Conservation (phyloP, 2,329 filamentous ascomycete genomes). For the Diatrype stigma region DNA sequence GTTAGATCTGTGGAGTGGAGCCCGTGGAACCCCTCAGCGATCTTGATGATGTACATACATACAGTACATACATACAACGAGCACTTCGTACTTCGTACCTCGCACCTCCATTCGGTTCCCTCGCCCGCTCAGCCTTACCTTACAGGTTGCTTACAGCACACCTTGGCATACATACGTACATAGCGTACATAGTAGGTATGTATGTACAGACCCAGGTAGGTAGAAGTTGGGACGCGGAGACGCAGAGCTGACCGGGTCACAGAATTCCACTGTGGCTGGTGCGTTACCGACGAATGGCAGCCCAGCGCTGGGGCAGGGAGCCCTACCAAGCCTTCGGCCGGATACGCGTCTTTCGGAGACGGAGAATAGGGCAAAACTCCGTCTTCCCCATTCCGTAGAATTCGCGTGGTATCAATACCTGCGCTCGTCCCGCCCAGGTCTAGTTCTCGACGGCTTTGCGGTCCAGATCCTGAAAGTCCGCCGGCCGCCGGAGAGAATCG, state of each 20-base stretch:
- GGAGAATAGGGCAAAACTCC: conserved; percentile 17
- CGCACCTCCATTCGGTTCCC: too few species aligned
- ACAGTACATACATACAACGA: too few species aligned
- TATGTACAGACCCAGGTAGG: too few species aligned
- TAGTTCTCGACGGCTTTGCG: conserved; percentile 7
- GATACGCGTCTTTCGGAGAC: conserved; percentile 2
- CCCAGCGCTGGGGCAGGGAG: neutral
- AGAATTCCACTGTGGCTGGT: neutral
- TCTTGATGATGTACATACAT: too few species aligned
- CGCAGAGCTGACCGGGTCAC: neutral
- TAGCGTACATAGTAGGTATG: too few species aligned
- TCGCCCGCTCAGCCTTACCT: too few species aligned
- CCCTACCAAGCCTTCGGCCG: neutral
- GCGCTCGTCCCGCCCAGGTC: conserved; percentile 2
- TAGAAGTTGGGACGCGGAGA: too few species aligned
- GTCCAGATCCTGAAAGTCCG: conserved; percentile 17
- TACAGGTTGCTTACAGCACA: too few species aligned
- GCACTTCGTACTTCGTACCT: too few species aligned
- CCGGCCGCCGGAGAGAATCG: conserved; percentile 11
- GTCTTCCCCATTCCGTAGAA: neutral
- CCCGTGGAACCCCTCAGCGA: too few species aligned
- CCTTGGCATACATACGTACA: too few species aligned
- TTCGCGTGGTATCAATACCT: conserved; percentile 3
- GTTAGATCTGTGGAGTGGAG: too few species aligned
- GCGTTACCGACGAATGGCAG: neutral